Conservation (phyloP, 1,284 basidiomycete genomes). For the Filobasidium uniguttulatum region DNA sequence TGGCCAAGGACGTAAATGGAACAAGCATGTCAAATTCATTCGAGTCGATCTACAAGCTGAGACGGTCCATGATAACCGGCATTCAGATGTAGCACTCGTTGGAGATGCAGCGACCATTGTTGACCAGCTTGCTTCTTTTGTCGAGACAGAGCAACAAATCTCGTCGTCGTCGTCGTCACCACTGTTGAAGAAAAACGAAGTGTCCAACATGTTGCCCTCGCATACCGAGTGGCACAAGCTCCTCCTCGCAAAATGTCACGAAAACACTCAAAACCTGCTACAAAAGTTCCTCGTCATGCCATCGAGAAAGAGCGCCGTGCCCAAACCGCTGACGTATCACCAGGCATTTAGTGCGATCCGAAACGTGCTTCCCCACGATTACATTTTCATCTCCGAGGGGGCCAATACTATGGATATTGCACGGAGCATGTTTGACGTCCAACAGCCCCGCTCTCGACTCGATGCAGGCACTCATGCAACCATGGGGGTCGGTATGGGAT, state of each 20-base stretch:
- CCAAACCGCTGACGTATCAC: conserved; percentile 14
- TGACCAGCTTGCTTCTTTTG: conserved; percentile 7
- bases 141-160: neutral
- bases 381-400: conserved; percentile 18
- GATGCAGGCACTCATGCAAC: conserved; percentile 19
- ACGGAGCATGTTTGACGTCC: conserved; percentile 17
- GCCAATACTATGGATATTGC: conserved; percentile 20
- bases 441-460: conserved; percentile 14
- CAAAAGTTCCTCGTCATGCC: conserved; percentile 10
- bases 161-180: neutral
- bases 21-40: conserved; percentile 16
- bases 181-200: neutral
- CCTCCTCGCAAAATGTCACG: conserved; percentile 13
- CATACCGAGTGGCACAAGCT: conserved; percentile 14
- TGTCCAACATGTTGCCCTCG: conserved; percentile 1
- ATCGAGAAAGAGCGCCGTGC: neutral
- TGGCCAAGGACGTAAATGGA: conserved; percentile 16
- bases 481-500: conserved; percentile 19
- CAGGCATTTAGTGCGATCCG: conserved; percentile 17
- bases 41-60: conserved; percentile 16
- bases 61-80: conserved; percentile 14
- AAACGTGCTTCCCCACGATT: conserved; percentile 11
- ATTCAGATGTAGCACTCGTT: conserved; percentile 14
- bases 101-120: conserved; percentile 15
- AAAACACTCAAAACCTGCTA: conserved; percentile 13